These are phyloP conservation scores for Termitomyces sp. DNA, from an alignment of 768 basidiomycete genomes.

Conservation along the genomic window DNA sequence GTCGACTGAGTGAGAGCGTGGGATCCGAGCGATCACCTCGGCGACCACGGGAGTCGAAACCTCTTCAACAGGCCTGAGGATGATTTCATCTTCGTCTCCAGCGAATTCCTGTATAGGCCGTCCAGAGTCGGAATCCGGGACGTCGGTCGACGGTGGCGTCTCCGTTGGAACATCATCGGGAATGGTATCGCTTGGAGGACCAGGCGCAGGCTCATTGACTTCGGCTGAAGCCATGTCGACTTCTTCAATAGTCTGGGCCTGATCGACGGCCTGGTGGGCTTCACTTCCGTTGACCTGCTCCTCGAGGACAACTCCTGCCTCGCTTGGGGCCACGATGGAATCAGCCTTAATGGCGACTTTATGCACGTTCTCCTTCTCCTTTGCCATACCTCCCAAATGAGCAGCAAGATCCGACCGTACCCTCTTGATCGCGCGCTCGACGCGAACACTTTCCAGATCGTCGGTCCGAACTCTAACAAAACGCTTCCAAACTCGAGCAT, in stretches of 20 bases:
- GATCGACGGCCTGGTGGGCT: slow-evolving; percentile 35
- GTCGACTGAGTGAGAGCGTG: slow-evolving; percentile 79
- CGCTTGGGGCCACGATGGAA: slow-evolving; percentile 14
- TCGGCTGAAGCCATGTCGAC: slow-evolving; percentile 16
- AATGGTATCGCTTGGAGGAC: not conserved
- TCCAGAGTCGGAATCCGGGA: slow-evolving; percentile 2
- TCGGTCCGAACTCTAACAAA: slow-evolving; percentile 85
- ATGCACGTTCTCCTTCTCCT: slow-evolving; percentile 28
- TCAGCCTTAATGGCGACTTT: slow-evolving; percentile 10
- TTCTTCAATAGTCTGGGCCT: slow-evolving; percentile 26
- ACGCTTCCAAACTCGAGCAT: slow-evolving; percentile 71
- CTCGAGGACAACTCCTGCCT: slow-evolving; percentile 18
- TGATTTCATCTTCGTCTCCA: not conserved
- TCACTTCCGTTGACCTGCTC: slow-evolving; percentile 30
- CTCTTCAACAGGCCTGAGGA: slow-evolving; percentile 9
- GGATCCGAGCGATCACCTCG: slow-evolving; percentile 37
- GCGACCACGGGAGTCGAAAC: slow-evolving; percentile 15
- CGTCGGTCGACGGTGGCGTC: slow-evolving; percentile 4
- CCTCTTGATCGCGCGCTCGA: slow-evolving; percentile 84
- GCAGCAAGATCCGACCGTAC: slow-evolving; percentile 81
- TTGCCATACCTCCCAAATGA: slow-evolving; percentile 40
- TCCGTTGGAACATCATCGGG: slow-evolving; percentile 9
- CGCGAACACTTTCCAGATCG: slow-evolving; percentile 82
- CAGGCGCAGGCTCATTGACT: slow-evolving; percentile 8
- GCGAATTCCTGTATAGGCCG: slow-evolving; percentile 1